Base-by-base conservation (phyloP, 2,329 filamentous ascomycete genomes). In the Rachicladosporium sp. region DNA sequence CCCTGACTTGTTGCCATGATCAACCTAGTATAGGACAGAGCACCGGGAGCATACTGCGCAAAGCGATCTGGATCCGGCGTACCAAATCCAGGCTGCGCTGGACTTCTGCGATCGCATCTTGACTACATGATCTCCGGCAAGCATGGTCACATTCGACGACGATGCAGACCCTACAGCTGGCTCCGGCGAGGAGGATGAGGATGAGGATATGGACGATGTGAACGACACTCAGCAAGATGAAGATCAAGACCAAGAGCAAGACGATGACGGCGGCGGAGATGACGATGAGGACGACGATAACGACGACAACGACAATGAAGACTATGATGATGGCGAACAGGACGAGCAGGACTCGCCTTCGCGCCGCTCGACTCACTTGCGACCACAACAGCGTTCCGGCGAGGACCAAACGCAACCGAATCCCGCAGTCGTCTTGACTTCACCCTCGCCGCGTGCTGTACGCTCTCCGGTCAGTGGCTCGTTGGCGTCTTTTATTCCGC, bases 351-450 rank as follows among this genome's bases (percentile, higher is more conserved):
- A 68, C 36, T 66, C 65, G 30, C 64, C 66, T 3, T 55, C 61
- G n/a, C 61, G 61, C 41, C 59, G 57, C 15, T 49, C 52, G 11
- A 48, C 44, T 34, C 15, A 19, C 15, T 5, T 19, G 15, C 15
- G 15, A 19, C 15, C 50, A 54, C 38, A 36, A 49, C 10, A 35
- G 43, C 23, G 31, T 42, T 19, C 50, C 48, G 33, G 45, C 15
- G 15, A 19, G 15, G 15, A 19, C 15, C 44, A 36, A 34, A 23
- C 31, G 36, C 41, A 33, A n/a, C 39, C 27, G 27, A 70, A 73
- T 37, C 66, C 66, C 0, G 63, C 68, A 30, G 63, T 68, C 10
- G 59, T 65, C 11, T 57, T 70, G 40, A 69, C 66, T 3, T 67
- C 69, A 1, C 63, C 68, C 4, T 68, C 68, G 23, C 60, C 59